phyloP scores from a whole-genome alignment of 78 protist species.

The Dictyostelium citrinum region DNA sequence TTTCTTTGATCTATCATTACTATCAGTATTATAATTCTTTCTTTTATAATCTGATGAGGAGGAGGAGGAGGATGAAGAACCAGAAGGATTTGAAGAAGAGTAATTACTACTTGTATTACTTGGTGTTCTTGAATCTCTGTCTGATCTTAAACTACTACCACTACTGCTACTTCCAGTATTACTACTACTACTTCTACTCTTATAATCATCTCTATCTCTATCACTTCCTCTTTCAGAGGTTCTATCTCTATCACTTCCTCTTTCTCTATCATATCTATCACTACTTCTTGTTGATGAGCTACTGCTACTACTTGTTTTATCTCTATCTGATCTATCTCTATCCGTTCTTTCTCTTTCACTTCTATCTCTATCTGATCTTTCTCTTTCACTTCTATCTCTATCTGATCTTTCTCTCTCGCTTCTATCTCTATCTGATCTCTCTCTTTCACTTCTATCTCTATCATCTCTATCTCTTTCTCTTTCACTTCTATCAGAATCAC shows the following conservation, averaged over 20 bases:
- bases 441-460: slow-evolving; percentile 15
- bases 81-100: background rate
- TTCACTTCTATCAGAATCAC: background rate
- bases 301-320: background rate
- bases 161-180: slow-evolving; percentile 14
- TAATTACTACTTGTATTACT: background rate
- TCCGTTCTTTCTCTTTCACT: slow-evolving; percentile 34
- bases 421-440: slow-evolving; percentile 17
- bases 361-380: background rate
- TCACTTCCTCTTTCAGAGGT: slow-evolving; percentile 2
- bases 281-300: background rate
- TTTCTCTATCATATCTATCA: background rate
- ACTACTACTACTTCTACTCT: background rate
- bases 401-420: background rate
- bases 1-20: slow-evolving; percentile 48
- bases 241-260: background rate
- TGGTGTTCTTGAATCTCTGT: background rate
- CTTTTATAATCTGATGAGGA: slow-evolving; percentile 36
- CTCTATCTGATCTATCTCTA: background rate
- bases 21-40: background rate
- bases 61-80: background rate
- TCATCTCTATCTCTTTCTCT: slow-evolving; percentile 40
- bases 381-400: background rate
- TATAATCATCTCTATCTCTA: slow-evolving; percentile 2
- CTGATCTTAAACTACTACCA: background rate